Conservation (phyloP, 768 basidiomycete genomes). For the Obba rivulosa region DNA sequence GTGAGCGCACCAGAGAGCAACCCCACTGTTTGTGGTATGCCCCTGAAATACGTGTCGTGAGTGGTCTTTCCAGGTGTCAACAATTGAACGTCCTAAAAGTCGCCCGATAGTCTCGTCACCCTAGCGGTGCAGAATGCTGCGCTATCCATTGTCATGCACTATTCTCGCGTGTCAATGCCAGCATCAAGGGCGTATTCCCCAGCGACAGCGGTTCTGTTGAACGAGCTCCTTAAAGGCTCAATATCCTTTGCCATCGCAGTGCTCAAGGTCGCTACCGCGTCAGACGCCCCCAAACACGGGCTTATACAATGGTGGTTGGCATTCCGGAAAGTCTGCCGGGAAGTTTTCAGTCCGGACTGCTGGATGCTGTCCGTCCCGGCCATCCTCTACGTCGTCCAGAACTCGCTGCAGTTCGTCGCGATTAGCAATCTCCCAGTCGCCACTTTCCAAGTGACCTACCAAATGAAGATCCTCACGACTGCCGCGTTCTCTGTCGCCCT, state of each 20-base stretch:
- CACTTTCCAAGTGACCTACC: conserved; percentile 96
- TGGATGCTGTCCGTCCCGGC: conserved; percentile 99
- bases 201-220: conserved; percentile 88
- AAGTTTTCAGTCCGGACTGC: conserved; percentile 87
- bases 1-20: conserved; percentile 13
- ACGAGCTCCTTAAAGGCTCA: conserved; percentile 88
- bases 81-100: conserved; percentile 7
- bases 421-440: conserved; percentile 93
- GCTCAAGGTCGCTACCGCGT: conserved; percentile 38
- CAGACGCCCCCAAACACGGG: conserved; percentile 17
- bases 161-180: conserved; percentile 87
- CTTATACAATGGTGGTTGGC: conserved; percentile 30
- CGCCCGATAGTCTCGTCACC: conserved; percentile 56
- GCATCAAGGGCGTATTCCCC: conserved; percentile 83
- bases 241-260: conserved; percentile 92
- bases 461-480: conserved; percentile 98
- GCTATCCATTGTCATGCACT: conserved; percentile 96
- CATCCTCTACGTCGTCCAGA: conserved; percentile 92
- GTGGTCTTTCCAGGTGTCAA: conserved; percentile 22
- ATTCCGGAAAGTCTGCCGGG: conserved; percentile 54
- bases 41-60: conserved; percentile 79
- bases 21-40: conserved; percentile 64
- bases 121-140: conserved; percentile 94
- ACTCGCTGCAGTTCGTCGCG: conserved; percentile 95
- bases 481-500: conserved; percentile 87